Evolutionary conservation across 306 rosid genomes (phyloP).

Genomic region (Castanea mollissima): DNA sequence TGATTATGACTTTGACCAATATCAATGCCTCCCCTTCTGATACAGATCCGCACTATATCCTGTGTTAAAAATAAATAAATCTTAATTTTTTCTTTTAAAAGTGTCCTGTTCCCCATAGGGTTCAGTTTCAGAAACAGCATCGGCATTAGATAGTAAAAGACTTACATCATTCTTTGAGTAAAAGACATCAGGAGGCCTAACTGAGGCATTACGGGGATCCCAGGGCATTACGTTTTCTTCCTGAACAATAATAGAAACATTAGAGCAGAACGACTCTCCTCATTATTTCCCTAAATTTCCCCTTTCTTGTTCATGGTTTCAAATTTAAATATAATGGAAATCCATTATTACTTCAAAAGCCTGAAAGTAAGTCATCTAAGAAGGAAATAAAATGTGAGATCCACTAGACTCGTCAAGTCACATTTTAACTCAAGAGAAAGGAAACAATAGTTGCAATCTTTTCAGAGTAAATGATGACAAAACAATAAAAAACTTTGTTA

Average conservation of each 20-base stretch:
- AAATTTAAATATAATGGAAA: neutral
- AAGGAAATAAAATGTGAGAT: neutral
- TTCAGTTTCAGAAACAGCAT: slow-evolving; percentile 3
- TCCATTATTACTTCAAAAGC: neutral
- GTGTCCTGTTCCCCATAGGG: slow-evolving; percentile 6
- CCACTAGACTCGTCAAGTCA: neutral
- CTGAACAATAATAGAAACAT: slow-evolving; percentile 40
- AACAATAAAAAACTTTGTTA: neutral
- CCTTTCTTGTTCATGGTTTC: neutral
- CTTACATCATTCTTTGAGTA: slow-evolving; percentile 74
- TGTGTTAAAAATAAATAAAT: slow-evolving; percentile 25
- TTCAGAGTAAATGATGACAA: neutral
- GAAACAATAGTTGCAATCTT: neutral
- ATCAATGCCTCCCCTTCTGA: slow-evolving; percentile 80
- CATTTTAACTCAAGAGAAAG: neutral
- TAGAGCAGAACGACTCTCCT: neutral
- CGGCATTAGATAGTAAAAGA: slow-evolving; percentile 1
- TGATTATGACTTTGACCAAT: slow-evolving; percentile 54
- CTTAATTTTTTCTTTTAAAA: neutral
- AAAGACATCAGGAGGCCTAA: slow-evolving; percentile 43
- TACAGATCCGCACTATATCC: slow-evolving; percentile 53
- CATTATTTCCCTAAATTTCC: neutral
- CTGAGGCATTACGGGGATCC: slow-evolving; percentile 31
- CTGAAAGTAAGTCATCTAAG: neutral
- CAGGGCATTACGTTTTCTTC: slow-evolving; percentile 30